Evolutionary conservation across 345 rosid species (phyloP), one percentile per base, ranked within the genome.

Genomic region (Xanthoceras sorbifolium): DNA sequence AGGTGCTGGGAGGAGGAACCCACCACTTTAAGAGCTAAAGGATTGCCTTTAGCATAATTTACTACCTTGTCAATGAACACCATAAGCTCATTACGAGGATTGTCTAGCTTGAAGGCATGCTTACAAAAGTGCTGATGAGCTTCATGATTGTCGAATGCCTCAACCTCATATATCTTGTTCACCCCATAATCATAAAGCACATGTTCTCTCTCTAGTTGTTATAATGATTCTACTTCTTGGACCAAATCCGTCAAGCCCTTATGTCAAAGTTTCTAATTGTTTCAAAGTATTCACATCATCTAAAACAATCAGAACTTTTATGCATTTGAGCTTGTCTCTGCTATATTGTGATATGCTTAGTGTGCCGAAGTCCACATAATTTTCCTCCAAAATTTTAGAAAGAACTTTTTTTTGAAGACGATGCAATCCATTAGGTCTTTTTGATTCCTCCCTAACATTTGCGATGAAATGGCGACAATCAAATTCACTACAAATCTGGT

Each of bases 261-360:
- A 79, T 15, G 32, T 3, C 25, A 80, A 46, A 5, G 32, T 40
- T 26, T 80, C 82, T 59, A 54, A 18, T 73, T 85, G 84, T n/a
- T 38, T 55, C 5, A 60, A 54, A 52, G 52, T 76, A 78, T 78
- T 71, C 50, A 85, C 84, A 55, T 85, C 28, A 6, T 85, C 88
- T 0, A 85, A 60, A 67, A 85, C 12, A 3, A 83, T n/a, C 0
- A 85, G 20, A 79, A 64, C 52, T 14, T 83, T 55, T 72, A n/a
- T 69, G 22, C n/a, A 5, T 22, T 36, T 69, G 50, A 85, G 81
- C 69, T 77, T 28, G 17, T 42, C 70, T 61, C 40, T 71, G 48
- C 55, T 73, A 70, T 15, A 1, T 7, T 25, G 2, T 1, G 59
- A 3, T 28, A 68, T 17, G 26, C 9, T 46, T 0, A 38, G 60